Evolutionary conservation across 2,329 filamentous ascomycete species (phyloP).

Genomic region (Fonsecaea pedrosoi): DNA sequence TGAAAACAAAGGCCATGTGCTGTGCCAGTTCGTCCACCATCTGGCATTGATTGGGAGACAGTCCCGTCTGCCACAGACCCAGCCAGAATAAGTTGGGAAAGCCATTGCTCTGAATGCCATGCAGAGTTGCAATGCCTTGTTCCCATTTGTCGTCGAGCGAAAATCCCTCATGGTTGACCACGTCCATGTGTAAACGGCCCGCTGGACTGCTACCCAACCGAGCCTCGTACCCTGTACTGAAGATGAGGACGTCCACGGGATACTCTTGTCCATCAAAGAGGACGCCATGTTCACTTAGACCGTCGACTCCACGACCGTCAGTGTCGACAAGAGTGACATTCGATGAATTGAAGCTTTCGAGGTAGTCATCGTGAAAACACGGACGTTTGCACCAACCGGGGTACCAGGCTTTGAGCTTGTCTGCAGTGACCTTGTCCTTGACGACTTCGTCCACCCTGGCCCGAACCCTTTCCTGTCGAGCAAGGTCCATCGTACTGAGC

Average conservation of each 20-base stretch:
- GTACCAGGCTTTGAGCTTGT: slow-evolving; percentile 65
- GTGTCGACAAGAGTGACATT: slow-evolving; percentile 69
- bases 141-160: slow-evolving; percentile 40
- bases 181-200: slow-evolving; percentile 29
- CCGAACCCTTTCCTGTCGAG: too few species aligned
- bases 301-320: slow-evolving; percentile 58
- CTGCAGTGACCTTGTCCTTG: slow-evolving; percentile 58
- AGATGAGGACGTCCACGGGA: slow-evolving; percentile 56
- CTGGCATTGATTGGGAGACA: slow-evolving; percentile 24
- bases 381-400: slow-evolving; percentile 69
- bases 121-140: slow-evolving; percentile 24
- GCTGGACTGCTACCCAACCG: slow-evolving; percentile 1
- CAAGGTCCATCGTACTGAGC: neutral
- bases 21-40: slow-evolving; percentile 27
- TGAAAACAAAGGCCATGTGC: slow-evolving; percentile 27
- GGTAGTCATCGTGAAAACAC: slow-evolving; percentile 68
- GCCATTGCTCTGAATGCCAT: slow-evolving; percentile 18
- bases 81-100: slow-evolving; percentile 32
- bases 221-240: slow-evolving; percentile 53
- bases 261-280: slow-evolving; percentile 58
- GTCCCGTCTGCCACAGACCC: slow-evolving; percentile 19
- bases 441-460: slow-evolving; percentile 41
- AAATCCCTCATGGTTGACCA: slow-evolving; percentile 39
- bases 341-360: slow-evolving; percentile 63
- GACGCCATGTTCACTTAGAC: slow-evolving; percentile 56